Evolutionary conservation across 441 rosid genomes (phyloP).

Genomic region (Pelargonium cotyledonis): DNA sequence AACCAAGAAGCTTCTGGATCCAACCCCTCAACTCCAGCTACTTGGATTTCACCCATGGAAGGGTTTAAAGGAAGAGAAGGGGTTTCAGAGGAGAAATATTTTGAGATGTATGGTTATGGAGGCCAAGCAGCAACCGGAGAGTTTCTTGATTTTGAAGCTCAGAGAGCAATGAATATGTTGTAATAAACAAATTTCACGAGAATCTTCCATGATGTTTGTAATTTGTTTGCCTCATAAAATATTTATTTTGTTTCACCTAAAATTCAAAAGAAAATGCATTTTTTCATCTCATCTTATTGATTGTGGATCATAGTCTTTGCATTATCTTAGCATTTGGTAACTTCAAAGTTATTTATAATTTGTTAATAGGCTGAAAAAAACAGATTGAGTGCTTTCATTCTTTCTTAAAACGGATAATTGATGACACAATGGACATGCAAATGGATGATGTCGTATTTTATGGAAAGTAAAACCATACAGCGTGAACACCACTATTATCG

Average conservation of each 20-base stretch:
- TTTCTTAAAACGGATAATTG: too few species aligned
- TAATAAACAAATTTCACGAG: constrained; percentile 20
- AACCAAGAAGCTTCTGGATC: constrained; percentile 70
- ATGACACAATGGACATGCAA: too few species aligned
- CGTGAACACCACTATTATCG: too few species aligned
- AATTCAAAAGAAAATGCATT: background rate
- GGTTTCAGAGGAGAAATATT: constrained; percentile 40
- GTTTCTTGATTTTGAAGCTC: constrained; percentile 46
- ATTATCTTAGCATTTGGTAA: too few species aligned
- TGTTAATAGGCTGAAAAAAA: too few species aligned
- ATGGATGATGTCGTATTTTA: too few species aligned
- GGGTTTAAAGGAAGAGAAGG: constrained; percentile 57
- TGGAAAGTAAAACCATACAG: too few species aligned
- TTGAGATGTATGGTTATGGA: constrained; percentile 43
- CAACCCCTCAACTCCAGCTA: constrained; percentile 54
- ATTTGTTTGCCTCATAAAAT: background rate
- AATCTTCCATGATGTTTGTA: constrained; percentile 13
- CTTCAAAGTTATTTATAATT: too few species aligned
- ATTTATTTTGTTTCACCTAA: background rate
- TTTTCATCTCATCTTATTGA: background rate
- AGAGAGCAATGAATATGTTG: constrained; percentile 45
- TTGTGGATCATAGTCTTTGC: too few species aligned
- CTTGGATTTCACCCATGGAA: constrained; percentile 61
- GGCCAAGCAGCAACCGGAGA: constrained; percentile 38
- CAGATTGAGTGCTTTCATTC: too few species aligned